Evolutionary conservation across 2,329 filamentous ascomycete genomes (phyloP).

Genomic region (Claviceps pazoutovae): DNA sequence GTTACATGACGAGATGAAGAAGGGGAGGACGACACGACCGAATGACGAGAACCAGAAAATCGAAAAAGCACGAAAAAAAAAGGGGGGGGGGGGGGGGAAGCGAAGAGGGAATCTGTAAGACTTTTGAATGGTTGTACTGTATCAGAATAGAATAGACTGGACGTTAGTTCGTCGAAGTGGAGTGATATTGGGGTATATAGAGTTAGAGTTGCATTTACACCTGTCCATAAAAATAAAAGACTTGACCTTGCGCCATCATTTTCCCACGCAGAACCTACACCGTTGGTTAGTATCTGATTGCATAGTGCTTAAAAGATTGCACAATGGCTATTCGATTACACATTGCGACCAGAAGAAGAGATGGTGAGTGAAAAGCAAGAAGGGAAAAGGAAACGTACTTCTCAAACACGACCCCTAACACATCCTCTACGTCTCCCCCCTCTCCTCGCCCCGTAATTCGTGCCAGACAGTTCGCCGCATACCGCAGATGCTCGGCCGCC

Average conservation of each 20-base stretch:
- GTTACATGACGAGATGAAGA: no score
- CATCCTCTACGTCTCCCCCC: slow-evolving; percentile 82
- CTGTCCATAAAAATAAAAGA: no score
- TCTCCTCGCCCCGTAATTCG: slow-evolving; percentile 79
- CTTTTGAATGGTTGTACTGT: background rate
- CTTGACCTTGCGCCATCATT: slow-evolving; percentile 15
- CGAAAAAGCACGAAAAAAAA: background rate
- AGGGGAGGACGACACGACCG: background rate
- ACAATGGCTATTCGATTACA: no score
- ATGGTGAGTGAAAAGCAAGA: background rate
- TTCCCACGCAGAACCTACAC: slow-evolving; percentile 32
- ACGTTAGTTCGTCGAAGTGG: background rate
- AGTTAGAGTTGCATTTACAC: background rate
- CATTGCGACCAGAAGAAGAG: background rate
- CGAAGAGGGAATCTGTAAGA: background rate
- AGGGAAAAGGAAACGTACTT: slow-evolving; percentile 49
- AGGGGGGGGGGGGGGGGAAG: background rate
- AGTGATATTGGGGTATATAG: background rate
- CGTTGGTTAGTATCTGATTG: slow-evolving; percentile 4
- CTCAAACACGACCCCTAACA: slow-evolving; percentile 92
- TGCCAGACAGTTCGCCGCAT: slow-evolving; percentile 66
- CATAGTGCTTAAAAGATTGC: background rate
- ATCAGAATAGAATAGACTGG: background rate
- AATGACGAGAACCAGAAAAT: background rate
- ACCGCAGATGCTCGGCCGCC: slow-evolving; percentile 76